These are phyloP conservation scores for Saturnispora zaruensis DNA, from an alignment of 805 yeast species.

Conservation along the genomic window DNA sequence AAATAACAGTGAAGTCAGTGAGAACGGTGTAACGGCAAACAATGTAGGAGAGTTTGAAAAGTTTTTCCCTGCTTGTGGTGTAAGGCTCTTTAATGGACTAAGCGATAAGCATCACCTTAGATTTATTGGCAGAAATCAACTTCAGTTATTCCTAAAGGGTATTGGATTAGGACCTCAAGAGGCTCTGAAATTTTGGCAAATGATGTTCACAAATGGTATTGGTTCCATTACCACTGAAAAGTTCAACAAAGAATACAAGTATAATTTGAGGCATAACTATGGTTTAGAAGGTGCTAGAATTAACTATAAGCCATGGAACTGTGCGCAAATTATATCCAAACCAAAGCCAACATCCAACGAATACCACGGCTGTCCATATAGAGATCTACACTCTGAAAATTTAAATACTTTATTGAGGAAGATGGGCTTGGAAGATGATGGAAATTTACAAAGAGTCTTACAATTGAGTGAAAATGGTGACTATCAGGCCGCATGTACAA, in stretches of 20 bases:
- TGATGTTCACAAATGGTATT: constrained; percentile 47
- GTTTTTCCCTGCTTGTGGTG: constrained; percentile 72
- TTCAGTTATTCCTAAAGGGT: constrained; percentile 78
- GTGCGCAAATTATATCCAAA: constrained; percentile 64
- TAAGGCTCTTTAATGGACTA: constrained; percentile 53
- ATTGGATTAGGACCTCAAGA: constrained; percentile 84
- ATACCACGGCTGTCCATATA: constrained; percentile 88
- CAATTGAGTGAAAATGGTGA: constrained; percentile 63
- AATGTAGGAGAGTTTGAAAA: constrained; percentile 47
- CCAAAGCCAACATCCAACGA: constrained; percentile 63
- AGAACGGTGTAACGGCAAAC: constrained; percentile 43
- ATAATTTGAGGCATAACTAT: constrained; percentile 80
- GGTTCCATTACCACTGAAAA: constrained; percentile 55
- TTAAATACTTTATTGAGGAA: constrained; percentile 46
- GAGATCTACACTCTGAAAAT: constrained; percentile 62
- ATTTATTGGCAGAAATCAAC: constrained; percentile 78
- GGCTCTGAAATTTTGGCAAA: constrained; percentile 77
- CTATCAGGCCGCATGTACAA: constrained; percentile 80
- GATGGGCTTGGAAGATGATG: constrained; percentile 58
- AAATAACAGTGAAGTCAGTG: constrained; percentile 3
- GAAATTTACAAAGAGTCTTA: constrained; percentile 43
- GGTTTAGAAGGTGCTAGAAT: constrained; percentile 88
- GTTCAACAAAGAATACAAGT: constrained; percentile 81
- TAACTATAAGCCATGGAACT: constrained; percentile 80
- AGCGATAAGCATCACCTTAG: constrained; percentile 60